Evolutionary conservation across 2,329 filamentous ascomycete species (phyloP).

Genomic region (Fusarium sulawesiense): DNA sequence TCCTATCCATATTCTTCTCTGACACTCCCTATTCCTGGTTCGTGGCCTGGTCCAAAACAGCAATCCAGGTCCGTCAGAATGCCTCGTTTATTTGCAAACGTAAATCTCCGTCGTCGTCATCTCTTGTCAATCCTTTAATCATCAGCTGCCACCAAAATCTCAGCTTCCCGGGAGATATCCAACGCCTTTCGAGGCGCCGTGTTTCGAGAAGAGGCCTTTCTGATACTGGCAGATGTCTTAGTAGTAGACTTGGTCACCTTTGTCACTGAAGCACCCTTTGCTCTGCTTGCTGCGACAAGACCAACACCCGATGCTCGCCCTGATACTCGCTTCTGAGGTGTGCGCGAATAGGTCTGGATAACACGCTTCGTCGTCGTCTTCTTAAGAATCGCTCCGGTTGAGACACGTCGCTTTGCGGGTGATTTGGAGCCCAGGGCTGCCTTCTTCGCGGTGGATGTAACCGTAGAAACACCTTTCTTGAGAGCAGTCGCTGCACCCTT

Average conservation of each 20-base stretch:
- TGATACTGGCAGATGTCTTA: slow-evolving; percentile 28
- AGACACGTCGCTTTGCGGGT: slow-evolving; percentile 43
- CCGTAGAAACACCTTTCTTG: slow-evolving; percentile 52
- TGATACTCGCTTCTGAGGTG: slow-evolving; percentile 41
- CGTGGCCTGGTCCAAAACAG: slow-evolving; percentile 11
- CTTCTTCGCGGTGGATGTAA: slow-evolving; percentile 48
- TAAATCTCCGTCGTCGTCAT: slow-evolving; percentile 20
- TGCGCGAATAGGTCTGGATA: slow-evolving; percentile 47
- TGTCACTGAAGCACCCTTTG: slow-evolving; percentile 19
- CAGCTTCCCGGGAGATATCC: slow-evolving; percentile 33
- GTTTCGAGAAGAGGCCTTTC: slow-evolving; percentile 19
- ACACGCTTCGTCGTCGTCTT: slow-evolving; percentile 47
- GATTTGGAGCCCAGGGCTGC: slow-evolving; percentile 41
- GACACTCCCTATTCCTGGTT: slow-evolving; percentile 9
- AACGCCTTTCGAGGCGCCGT: slow-evolving; percentile 38
- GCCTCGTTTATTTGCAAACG: slow-evolving; percentile 30
- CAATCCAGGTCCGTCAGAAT: slow-evolving; percentile 26
- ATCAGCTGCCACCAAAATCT: slow-evolving; percentile 41
- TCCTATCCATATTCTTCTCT: slow-evolving; percentile 4
- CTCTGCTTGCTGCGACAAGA: slow-evolving; percentile 27
- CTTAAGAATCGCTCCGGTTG: slow-evolving; percentile 45
- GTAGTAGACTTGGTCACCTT: slow-evolving; percentile 33
- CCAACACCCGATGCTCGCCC: slow-evolving; percentile 39
- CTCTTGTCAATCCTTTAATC: slow-evolving; percentile 16
- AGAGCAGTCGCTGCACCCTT: slow-evolving; percentile 53